A percentile compares a stretch with the other conserved stretches of the same genome.
These are phyloP conservation scores for Chondrostereum purpureum DNA, from an alignment of 1,284 basidiomycete species.

Conservation along the genomic window DNA sequence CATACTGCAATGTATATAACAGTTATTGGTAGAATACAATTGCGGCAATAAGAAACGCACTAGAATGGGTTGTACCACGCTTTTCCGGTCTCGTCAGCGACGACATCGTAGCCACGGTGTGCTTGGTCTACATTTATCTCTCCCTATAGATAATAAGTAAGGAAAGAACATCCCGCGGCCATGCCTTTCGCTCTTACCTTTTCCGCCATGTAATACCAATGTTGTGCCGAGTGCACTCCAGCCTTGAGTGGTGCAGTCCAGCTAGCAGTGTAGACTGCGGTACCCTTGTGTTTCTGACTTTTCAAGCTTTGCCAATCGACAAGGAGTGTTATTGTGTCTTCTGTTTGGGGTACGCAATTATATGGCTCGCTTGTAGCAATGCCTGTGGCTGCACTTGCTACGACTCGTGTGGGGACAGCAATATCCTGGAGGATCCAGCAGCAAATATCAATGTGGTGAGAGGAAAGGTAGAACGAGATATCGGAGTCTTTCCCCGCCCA, in stretches of 20 bases:
- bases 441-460: constrained; percentile 89
- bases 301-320: constrained; percentile 85
- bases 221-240: constrained; percentile 80
- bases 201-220: constrained; percentile 93
- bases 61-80: constrained; percentile 88
- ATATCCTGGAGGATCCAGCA: constrained; percentile 87
- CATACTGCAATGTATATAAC: constrained; percentile 47
- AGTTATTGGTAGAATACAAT: constrained; percentile 7
- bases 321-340: constrained; percentile 91
- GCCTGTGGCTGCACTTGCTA: constrained; percentile 82
- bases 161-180: background rate
- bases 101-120: constrained; percentile 86
- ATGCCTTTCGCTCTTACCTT: constrained; percentile 43
- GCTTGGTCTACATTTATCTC: constrained; percentile 91
- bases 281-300: constrained; percentile 67
- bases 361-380: constrained; percentile 84
- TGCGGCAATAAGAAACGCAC: constrained; percentile 36
- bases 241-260: constrained; percentile 80
- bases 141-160: constrained; percentile 42
- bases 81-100: constrained; percentile 78
- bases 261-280: constrained; percentile 86
- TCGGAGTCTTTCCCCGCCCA: constrained; percentile 94
- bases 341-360: constrained; percentile 79
- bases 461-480: constrained; percentile 92
- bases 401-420: constrained; percentile 74